Percentiles rank a stretch among this genome's conserved stretches.
Conservation (phyloP, 1,284 basidiomycete species). For the Neotropicomus parvogracilis region DNA sequence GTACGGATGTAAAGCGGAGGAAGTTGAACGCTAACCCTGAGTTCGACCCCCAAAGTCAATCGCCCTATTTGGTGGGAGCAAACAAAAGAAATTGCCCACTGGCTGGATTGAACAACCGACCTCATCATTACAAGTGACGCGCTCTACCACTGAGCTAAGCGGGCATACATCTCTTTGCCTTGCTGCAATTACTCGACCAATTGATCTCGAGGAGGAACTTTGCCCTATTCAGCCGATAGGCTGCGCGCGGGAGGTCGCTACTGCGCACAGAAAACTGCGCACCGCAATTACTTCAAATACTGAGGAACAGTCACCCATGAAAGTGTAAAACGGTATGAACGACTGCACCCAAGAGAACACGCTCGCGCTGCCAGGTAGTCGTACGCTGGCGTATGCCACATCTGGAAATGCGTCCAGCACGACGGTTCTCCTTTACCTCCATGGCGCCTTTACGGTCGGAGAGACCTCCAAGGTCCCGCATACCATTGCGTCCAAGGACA, state of each 20-base stretch:
- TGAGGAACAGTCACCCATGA: background rate
- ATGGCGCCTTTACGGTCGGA: constrained; percentile 50
- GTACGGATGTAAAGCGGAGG: background rate
- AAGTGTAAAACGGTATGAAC: constrained; percentile 7
- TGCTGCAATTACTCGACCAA: background rate
- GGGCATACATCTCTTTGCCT: constrained; percentile 29
- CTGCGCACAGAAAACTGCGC: background rate
- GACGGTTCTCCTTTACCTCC: constrained; percentile 50
- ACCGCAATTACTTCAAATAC: background rate
- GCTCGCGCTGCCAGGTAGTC: constrained; percentile 42
- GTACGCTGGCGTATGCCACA: constrained; percentile 50
- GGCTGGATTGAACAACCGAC: constrained; percentile 56
- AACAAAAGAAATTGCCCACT: constrained; percentile 22
- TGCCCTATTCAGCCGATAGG: no score
- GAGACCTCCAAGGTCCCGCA: constrained; percentile 34
- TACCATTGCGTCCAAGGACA: constrained; percentile 37
- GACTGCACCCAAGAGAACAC: constrained; percentile 33
- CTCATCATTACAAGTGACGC: constrained; percentile 58
- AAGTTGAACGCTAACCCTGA: no score
- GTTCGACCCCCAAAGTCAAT: no score
- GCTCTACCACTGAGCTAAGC: constrained; percentile 60
- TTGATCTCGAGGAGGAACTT: no score
- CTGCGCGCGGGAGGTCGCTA: no score
- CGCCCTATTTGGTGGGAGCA: no score
- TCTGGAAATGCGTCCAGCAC: constrained; percentile 45